These are phyloP conservation scores for Boehmeria nivea DNA, from an alignment of 306 rosid species.

Conservation along the genomic window DNA sequence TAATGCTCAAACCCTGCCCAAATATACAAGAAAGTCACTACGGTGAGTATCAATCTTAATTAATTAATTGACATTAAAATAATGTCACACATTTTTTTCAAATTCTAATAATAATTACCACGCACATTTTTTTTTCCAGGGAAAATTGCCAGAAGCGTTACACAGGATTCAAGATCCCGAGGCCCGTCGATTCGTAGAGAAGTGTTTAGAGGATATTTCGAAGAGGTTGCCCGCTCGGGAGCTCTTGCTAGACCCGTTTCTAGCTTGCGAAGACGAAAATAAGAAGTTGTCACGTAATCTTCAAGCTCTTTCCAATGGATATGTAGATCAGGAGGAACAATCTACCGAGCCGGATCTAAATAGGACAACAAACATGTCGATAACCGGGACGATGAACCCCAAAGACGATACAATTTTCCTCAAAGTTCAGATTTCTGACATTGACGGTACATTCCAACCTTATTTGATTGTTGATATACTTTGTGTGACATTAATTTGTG, in stretches of 20 bases:
- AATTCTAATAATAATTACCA: not conserved
- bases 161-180: conserved; percentile 57
- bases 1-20: conserved; percentile 95
- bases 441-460: conserved; percentile 29
- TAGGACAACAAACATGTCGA: conserved; percentile 51
- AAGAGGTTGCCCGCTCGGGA: conserved; percentile 62
- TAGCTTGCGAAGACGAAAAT: conserved; percentile 39
- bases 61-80: not conserved
- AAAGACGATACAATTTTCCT: conserved; percentile 62
- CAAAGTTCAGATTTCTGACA: conserved; percentile 51
- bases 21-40: conserved; percentile 89
- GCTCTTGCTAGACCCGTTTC: conserved; percentile 73
- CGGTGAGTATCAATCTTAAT: conserved; percentile 35
- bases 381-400: conserved; percentile 63
- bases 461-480: no score
- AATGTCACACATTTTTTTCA: not conserved
- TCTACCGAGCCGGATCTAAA: conserved; percentile 16
- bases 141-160: conserved; percentile 69
- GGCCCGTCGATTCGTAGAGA: conserved; percentile 63
- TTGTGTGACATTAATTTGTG: no score
- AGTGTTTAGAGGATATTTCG: conserved; percentile 58
- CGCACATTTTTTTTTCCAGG: conserved; percentile 30
- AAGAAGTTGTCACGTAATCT: not conserved
- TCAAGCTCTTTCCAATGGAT: no score
- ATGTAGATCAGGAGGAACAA: conserved; percentile 1